Conservation (phyloP, 164 flowering plant species). For the Stephania yunnanensis region DNA sequence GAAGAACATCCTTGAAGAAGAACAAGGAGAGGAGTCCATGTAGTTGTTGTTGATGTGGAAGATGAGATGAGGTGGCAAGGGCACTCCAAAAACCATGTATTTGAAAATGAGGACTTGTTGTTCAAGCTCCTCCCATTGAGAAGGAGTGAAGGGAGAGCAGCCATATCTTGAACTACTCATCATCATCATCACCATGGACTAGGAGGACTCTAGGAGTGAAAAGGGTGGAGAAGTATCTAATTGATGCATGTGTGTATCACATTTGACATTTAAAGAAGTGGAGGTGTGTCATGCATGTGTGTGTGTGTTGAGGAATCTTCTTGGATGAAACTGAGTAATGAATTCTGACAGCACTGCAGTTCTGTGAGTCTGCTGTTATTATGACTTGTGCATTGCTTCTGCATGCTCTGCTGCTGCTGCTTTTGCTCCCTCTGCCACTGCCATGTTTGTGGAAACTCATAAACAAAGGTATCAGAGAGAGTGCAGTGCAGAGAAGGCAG, state of each 20-base stretch:
- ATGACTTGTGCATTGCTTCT: conserved; percentile 26
- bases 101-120: conserved; percentile 66
- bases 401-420: conserved; percentile 9
- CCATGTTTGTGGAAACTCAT: conserved; percentile 34
- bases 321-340: conserved; percentile 12
- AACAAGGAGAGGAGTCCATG: conserved; percentile 15
- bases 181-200: conserved; percentile 8
- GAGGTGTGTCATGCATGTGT: neutral
- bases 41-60: conserved; percentile 33
- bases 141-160: conserved; percentile 42
- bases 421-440: conserved; percentile 14
- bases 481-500: neutral
- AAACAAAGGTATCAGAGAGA: conserved; percentile 14
- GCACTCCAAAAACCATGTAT: conserved; percentile 42
- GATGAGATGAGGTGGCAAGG: conserved; percentile 51
- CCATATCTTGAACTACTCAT: conserved; percentile 18
- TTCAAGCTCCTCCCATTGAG: conserved; percentile 70
- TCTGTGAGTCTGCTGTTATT: conserved; percentile 27
- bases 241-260: too few species aligned
- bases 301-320: conserved; percentile 29
- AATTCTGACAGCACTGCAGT: conserved; percentile 17
- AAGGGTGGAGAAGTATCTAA: neutral
- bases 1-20: conserved; percentile 25
- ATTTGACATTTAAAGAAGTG: conserved; percentile 3
- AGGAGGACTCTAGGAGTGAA: neutral